These are phyloP conservation scores for Coffea canephora DNA, from an alignment of 257 asterid species.

Conservation along the genomic window DNA sequence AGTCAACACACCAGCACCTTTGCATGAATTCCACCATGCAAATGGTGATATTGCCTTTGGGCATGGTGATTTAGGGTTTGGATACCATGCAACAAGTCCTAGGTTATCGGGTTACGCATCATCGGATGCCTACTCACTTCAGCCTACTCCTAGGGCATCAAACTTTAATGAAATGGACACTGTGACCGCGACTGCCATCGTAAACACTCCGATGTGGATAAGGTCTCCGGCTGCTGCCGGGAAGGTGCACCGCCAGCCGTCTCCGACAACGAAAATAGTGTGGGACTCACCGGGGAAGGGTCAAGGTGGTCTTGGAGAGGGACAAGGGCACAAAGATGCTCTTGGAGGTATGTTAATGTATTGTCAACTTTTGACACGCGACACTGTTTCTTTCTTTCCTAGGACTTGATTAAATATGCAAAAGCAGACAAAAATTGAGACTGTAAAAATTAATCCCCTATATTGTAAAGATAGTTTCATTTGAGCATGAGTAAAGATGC, in stretches of 20 bases:
- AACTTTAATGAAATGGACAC: slow-evolving; percentile 54
- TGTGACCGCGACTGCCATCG: slow-evolving; percentile 32
- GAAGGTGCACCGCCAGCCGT: slow-evolving; percentile 39
- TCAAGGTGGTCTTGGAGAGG: slow-evolving; percentile 7
- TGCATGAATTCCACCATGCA: slow-evolving; percentile 32
- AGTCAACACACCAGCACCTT: slow-evolving; percentile 44
- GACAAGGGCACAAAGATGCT: slow-evolving; percentile 18
- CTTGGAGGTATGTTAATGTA: slow-evolving; percentile 45
- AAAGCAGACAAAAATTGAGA: neutral
- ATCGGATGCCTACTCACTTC: slow-evolving; percentile 67
- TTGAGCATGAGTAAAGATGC: no score
- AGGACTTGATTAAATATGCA: neutral
- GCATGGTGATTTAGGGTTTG: slow-evolving; percentile 35
- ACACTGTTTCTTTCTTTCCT: slow-evolving; percentile 3
- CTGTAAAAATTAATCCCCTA: neutral
- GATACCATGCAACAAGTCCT: slow-evolving; percentile 55
- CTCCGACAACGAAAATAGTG: slow-evolving; percentile 44
- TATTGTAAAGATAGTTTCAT: neutral
- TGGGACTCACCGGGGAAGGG: slow-evolving; percentile 54
- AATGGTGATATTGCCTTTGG: slow-evolving; percentile 15
- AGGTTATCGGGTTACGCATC: slow-evolving; percentile 59
- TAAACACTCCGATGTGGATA: slow-evolving; percentile 27
- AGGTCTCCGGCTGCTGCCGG: slow-evolving; percentile 28
- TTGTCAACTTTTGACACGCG: slow-evolving; percentile 17
- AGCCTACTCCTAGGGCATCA: slow-evolving; percentile 64